Conservation (phyloP, 345 rosid species). For the Rhizophora apiculata region DNA sequence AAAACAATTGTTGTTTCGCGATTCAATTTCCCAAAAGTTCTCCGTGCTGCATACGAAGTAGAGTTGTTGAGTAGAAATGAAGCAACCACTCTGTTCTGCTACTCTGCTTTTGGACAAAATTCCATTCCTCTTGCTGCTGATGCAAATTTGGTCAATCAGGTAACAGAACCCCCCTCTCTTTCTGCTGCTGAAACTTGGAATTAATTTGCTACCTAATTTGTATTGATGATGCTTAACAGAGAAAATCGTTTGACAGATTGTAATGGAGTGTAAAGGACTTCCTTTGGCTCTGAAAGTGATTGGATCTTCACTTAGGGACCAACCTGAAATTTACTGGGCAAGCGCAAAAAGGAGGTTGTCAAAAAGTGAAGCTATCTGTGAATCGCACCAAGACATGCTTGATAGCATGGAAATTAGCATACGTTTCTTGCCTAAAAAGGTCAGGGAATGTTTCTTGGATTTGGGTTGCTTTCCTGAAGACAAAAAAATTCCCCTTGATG, state of each 20-base stretch:
- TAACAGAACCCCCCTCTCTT: constrained; percentile 17
- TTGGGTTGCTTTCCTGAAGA: constrained; percentile 97
- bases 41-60: constrained; percentile 43
- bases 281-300: constrained; percentile 96
- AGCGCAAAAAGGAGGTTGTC: constrained; percentile 60
- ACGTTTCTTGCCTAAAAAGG: constrained; percentile 41
- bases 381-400: constrained; percentile 66
- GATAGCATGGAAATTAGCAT: constrained; percentile 76
- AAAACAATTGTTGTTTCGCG: constrained; percentile 76
- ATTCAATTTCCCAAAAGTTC: constrained; percentile 45
- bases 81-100: constrained; percentile 65
- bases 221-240: constrained; percentile 4
- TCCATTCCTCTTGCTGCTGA: constrained; percentile 52
- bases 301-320: constrained; percentile 67
- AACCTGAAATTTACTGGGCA: constrained; percentile 64
- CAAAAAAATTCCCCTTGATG: constrained; percentile 79
- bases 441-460: constrained; percentile 79
- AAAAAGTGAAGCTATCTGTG: constrained; percentile 70
- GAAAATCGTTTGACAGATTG: constrained; percentile 44
- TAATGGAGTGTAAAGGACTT: constrained; percentile 80
- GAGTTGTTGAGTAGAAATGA: constrained; percentile 63
- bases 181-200: not conserved
- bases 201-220: not conserved
- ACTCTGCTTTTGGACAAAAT: constrained; percentile 66
- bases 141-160: constrained; percentile 62